These are phyloP conservation scores for Podospora pseudocomata DNA, from an alignment of 495 filamentous ascomycete species.

Conservation along the genomic window DNA sequence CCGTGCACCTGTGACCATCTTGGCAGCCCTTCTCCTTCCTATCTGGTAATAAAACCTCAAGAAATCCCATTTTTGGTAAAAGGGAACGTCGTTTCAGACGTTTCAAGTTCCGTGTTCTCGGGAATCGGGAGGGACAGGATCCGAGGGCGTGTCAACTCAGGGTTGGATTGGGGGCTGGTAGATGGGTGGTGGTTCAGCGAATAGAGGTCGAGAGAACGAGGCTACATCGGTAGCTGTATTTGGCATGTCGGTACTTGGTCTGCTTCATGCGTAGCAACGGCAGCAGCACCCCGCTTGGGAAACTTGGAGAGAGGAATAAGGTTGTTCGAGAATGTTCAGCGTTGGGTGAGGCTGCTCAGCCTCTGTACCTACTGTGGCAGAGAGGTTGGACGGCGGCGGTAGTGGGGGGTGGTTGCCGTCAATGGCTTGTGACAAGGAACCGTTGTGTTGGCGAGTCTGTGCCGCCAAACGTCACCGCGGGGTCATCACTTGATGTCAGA, in stretches of 20 bases:
- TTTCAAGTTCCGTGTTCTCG: neutral
- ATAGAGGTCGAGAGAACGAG: neutral
- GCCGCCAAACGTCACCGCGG: conserved; percentile 4
- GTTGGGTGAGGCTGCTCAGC: neutral
- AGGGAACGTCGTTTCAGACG: neutral
- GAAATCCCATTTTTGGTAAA: neutral
- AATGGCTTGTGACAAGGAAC: conserved; percentile 1
- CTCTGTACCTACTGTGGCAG: neutral
- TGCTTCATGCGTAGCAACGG: neutral
- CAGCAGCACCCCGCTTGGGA: neutral
- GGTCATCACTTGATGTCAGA: neutral
- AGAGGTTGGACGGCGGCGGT: neutral
- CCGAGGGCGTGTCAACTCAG: neutral
- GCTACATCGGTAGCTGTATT: neutral
- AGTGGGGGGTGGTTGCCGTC: neutral
- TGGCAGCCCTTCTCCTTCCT: neutral
- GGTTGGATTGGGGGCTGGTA: neutral
- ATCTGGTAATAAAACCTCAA: neutral
- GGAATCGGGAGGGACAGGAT: neutral
- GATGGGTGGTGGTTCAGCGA: neutral
- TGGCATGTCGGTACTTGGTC: neutral
- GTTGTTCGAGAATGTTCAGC: neutral
- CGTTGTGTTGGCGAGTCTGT: conserved; percentile 5
- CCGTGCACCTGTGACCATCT: neutral
- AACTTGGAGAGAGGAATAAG: neutral